Evolutionary conservation across 2,329 filamentous ascomycete genomes (phyloP), one percentile per base, ranked within the genome.

Genomic region (Ambrosiella xylebori): DNA sequence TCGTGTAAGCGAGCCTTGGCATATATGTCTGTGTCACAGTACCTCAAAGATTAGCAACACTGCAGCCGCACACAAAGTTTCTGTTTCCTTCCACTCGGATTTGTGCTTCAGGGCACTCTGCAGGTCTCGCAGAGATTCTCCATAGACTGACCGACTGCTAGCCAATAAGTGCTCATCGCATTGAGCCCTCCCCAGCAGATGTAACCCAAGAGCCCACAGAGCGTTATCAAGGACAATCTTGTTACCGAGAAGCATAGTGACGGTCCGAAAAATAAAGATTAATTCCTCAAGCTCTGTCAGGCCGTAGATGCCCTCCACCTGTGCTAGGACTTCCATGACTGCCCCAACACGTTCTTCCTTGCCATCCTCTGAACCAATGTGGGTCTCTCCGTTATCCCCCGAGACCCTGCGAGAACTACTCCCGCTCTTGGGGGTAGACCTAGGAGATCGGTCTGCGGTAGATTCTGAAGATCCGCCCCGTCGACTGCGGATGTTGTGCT

Each of bases 41-140:
- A 71, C 69, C 67, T 72, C 71, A 39, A 68, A 72, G 13, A 71
- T 63, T 57, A 70, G 70, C 45, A 73, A 62, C 44, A 73, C 61
- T 62, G 73, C 71, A 50, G 70, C 66, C 1, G 74, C 64, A 56
- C 69, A 72, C 35, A 72, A 63, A n/a, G 71, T 73, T 63, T 73
- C 71, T 1, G 69, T 64, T 12, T 68, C 64, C 60, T 65, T 68
- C 71, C 71, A 73, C 60, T 69, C 67, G 13, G 62, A 62, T 1
- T 67, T 64, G 61, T 73, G 71, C 57, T 66, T 64, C 49, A 73
- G 63, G 7, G 69, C 66, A 19, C 56, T 58, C 58, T 72, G 71
- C 51, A 73, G 64, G 35, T 65, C 65, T 8, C 54, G 61, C 44
- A 73, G 64, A 36, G 70, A 67, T 61, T 66, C 64, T 12, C 68